Percentiles rank a stretch among this genome's conserved stretches.
Evolutionary conservation across 2,329 filamentous ascomycete species (phyloP).

Genomic region (Pseudocercospora crystallina): DNA sequence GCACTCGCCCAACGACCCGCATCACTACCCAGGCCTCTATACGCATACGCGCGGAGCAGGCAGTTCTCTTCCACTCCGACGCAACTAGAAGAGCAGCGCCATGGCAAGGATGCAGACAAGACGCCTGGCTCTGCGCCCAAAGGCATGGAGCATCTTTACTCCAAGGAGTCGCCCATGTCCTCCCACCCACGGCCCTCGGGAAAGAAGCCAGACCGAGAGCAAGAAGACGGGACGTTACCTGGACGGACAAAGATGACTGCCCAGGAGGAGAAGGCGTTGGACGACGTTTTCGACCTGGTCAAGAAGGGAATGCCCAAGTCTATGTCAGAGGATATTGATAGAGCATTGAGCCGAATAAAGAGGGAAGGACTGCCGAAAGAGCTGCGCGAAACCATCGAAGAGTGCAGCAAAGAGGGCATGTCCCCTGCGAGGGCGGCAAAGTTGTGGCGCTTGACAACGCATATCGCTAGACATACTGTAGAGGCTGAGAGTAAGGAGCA

Average conservation of each 20-base stretch:
- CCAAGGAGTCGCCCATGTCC: slow-evolving; percentile 43
- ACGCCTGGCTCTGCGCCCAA: slow-evolving; percentile 39
- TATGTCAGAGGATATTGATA: slow-evolving; percentile 61
- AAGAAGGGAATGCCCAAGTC: slow-evolving; percentile 60
- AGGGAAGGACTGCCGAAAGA: slow-evolving; percentile 69
- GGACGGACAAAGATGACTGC: slow-evolving; percentile 49
- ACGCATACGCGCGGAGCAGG: slow-evolving; percentile 44
- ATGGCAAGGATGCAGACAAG: slow-evolving; percentile 28
- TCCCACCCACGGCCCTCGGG: slow-evolving; percentile 30
- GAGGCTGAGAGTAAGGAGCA: slow-evolving; percentile 36
- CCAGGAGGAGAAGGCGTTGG: slow-evolving; percentile 59
- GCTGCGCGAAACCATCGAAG: slow-evolving; percentile 63
- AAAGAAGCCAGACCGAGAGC: slow-evolving; percentile 38
- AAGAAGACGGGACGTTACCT: slow-evolving; percentile 38
- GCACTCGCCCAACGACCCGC: slow-evolving; percentile 38
- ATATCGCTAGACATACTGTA: slow-evolving; percentile 55
- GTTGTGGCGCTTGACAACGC: slow-evolving; percentile 57
- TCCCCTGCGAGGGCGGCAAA: slow-evolving; percentile 65
- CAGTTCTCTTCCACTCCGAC: slow-evolving; percentile 40
- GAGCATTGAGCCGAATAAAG: slow-evolving; percentile 63
- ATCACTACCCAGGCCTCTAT: slow-evolving; percentile 44
- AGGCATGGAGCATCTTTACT: slow-evolving; percentile 49
- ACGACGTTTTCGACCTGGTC: slow-evolving; percentile 57
- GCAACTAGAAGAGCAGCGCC: slow-evolving; percentile 36
- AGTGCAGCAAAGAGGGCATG: slow-evolving; percentile 52